Conservation (phyloP, 2,329 filamentous ascomycete genomes). For the Coniochaeta ligniaria region DNA sequence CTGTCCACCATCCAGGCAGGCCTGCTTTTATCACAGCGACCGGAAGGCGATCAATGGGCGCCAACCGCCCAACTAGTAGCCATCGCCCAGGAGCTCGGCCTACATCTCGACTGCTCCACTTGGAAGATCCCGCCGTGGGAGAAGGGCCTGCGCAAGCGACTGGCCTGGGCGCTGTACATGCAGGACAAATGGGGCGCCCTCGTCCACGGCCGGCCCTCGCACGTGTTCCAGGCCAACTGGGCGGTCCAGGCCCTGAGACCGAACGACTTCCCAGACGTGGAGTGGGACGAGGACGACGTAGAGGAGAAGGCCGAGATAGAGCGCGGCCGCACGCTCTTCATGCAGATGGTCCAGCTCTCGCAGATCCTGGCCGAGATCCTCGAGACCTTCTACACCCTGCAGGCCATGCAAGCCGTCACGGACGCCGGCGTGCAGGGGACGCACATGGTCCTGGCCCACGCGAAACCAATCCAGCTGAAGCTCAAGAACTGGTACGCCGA, state of each 20-base stretch:
- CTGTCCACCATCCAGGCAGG: slow-evolving; percentile 74
- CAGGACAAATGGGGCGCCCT: slow-evolving; percentile 84
- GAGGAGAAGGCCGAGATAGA: slow-evolving; percentile 61
- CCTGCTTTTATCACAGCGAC: slow-evolving; percentile 65
- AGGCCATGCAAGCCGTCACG: slow-evolving; percentile 63
- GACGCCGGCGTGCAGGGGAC: slow-evolving; percentile 64
- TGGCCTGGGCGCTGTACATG: slow-evolving; percentile 90
- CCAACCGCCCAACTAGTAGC: slow-evolving; percentile 83
- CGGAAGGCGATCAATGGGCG: slow-evolving; percentile 74
- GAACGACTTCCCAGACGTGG: slow-evolving; percentile 68
- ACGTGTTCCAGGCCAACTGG: slow-evolving; percentile 65
- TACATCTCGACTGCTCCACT: slow-evolving; percentile 78
- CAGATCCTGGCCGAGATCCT: slow-evolving; percentile 73
- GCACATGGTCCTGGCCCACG: slow-evolving; percentile 64
- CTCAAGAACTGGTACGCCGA: slow-evolving; percentile 75
- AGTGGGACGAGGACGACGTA: slow-evolving; percentile 53
- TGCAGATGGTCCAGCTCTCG: slow-evolving; percentile 68
- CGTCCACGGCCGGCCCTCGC: slow-evolving; percentile 78
- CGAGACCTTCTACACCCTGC: slow-evolving; percentile 74
- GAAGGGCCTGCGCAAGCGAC: slow-evolving; percentile 71
- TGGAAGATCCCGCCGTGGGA: slow-evolving; percentile 92
- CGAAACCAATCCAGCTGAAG: slow-evolving; percentile 76
- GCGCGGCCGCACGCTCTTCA: slow-evolving; percentile 63
- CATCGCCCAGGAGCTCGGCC: slow-evolving; percentile 76
- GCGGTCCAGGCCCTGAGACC: slow-evolving; percentile 59